Base-by-base conservation (phyloP, 2,329 filamentous ascomycete genomes). In the Botrytis paeoniae region DNA sequence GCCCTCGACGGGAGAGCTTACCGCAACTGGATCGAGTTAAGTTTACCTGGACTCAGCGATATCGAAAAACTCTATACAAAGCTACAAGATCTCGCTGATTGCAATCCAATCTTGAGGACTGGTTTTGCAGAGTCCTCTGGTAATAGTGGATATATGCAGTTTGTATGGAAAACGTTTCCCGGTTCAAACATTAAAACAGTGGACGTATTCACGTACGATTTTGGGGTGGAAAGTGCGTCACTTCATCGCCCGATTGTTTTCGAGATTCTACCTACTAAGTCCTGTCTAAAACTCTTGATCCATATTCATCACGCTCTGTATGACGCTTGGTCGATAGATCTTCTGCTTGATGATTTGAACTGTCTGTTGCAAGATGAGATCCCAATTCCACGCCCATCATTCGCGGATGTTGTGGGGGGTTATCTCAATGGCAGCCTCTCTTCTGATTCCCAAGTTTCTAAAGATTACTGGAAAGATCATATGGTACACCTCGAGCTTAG, bases 301-400 rank as follows among this genome's bases (percentile, higher is more conserved):
- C 78, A 91, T 20, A 84, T 97, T 0, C 94, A 97, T 79, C 95
- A 98, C 81, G 90, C 93, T 0, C 81, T 97, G 1, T 98, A 97
- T 79, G 95, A 98, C 81, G 95, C 94, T n/a, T 98, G 95, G 95
- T 95, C 94, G 0, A 87, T 94, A 79, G 92, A 97, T 69, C 84
- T 95, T 43, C 82, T 97, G 0, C 79, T 93, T 22, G 83, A 86
- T 39, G 93, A 97, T 80, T 82, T 97, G 7, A 84, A 87, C 6
- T 78, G 78, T 0, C 76, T 92, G 14, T 69, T 82, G 14, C 22
- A 37, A n/a, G 68, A 59, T 12, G 48, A 73, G 37, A 8, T 66
- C 29, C 70, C 72, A 32, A 43, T 62, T 43, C 60, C 77, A 1
- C 85, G 90, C 41, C 88, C 89, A 0, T 85, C 89, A 39, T 97